Evolutionary conservation across 129 eudicot genomes (phyloP), one percentile per base, ranked within the genome.

Genomic region (Lactuca saligna): DNA sequence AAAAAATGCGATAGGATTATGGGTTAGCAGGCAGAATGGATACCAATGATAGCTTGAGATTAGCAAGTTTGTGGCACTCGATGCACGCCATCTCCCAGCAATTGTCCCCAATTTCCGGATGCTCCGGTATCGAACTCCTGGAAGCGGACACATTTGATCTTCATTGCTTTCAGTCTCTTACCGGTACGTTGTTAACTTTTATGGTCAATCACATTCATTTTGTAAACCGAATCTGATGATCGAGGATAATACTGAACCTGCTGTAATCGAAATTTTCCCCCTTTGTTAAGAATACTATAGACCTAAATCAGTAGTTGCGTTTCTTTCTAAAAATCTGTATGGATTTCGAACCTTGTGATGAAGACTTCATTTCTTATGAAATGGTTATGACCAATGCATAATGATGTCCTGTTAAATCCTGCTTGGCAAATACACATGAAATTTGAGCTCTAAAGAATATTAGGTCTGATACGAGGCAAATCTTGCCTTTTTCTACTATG

Each of bases 51-150:
- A 93, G 87, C 61, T 85, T 93, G 87, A 66, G 97, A 71, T 71
- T 93, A 66, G 99, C 97, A 29, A 87, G 97, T 74, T 69, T 93
- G 55, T 93, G 99, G 99, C 97, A 93, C 68, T 89, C 99, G 17
- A 93, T 93, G 99, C 99, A 93, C 69, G 99, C 99, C 0, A 93
- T 93, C 41, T 93, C 99, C 33, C 97, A 89, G 86, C 99, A 93
- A 75, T 81, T 93, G 29, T 93, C 97, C 6, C 99, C 97, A 4
- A 79, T 93, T 66, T 20, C 49, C 1, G 92, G 95, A 10, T 93
- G 98, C 71, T 15, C 81, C 0, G 97, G 98, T 32, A 87, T 93
- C 72, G 99, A 93, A 65, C 88, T 93, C 14, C 95, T 93, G 0
- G 97, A 89, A 82, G 97, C 95, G 1, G 99, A 93, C 61, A 93